These are phyloP conservation scores for Cryptomeria japonica DNA, from an alignment of 75 land plant genomes.

Conservation along the genomic window DNA sequence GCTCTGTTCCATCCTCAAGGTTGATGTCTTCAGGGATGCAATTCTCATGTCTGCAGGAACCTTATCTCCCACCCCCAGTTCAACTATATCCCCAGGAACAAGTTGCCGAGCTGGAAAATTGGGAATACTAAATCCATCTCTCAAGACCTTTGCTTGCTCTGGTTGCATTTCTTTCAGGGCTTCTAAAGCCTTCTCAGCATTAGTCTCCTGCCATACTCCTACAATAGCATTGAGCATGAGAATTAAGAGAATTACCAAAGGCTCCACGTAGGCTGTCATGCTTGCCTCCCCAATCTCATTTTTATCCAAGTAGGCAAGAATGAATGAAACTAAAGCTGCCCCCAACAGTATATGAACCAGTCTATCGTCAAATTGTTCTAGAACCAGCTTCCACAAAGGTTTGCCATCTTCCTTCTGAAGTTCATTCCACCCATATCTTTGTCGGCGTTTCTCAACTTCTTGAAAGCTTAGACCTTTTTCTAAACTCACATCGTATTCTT, in stretches of 20 bases:
- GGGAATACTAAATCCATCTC: slow-evolving; percentile 54
- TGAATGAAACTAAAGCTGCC: slow-evolving; percentile 76
- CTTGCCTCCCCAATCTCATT: slow-evolving; percentile 36
- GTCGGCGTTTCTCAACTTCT: slow-evolving; percentile 48
- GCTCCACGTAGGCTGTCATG: slow-evolving; percentile 73
- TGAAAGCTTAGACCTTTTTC: slow-evolving; percentile 50
- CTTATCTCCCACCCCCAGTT: slow-evolving; percentile 81
- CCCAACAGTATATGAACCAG: slow-evolving; percentile 72
- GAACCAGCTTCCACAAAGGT: slow-evolving; percentile 68
- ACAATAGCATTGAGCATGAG: slow-evolving; percentile 72
- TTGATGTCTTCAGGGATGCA: slow-evolving; percentile 57
- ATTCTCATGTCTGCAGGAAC: slow-evolving; percentile 90
- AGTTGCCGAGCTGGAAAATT: slow-evolving; percentile 84
- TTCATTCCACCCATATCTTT: slow-evolving; percentile 74
- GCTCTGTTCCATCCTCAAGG: slow-evolving; percentile 78
- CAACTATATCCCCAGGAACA: slow-evolving; percentile 90
- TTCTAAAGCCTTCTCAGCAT: slow-evolving; percentile 88
- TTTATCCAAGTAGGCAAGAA: slow-evolving; percentile 55
- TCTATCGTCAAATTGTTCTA: slow-evolving; percentile 86
- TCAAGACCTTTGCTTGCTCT: slow-evolving; percentile 59
- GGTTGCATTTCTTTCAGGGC: slow-evolving; percentile 88
- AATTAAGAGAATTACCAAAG: slow-evolving; percentile 71
- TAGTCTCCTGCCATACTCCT: slow-evolving; percentile 91
- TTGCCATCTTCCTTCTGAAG: slow-evolving; percentile 64
- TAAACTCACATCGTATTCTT: slow-evolving; percentile 47